Percentiles rank a stretch among this genome's conserved stretches.
Evolutionary conservation across 257 asterid genomes (phyloP).

Genomic region (Knoxia roxburghii): DNA sequence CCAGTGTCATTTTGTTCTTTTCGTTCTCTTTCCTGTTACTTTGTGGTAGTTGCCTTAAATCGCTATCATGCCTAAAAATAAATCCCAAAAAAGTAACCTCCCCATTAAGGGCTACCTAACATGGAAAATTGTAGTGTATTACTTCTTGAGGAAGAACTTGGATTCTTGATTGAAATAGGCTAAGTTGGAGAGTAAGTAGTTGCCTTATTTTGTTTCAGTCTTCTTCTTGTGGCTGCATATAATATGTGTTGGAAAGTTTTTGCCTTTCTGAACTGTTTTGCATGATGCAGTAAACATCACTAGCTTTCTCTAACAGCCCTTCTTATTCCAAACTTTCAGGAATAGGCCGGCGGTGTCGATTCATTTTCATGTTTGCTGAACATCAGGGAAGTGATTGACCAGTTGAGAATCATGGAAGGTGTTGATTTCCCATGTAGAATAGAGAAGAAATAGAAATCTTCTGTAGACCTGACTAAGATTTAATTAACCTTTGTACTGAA

Average conservation of each 20-base stretch:
- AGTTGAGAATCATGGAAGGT: not conserved
- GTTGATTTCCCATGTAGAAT: not conserved
- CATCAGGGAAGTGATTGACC: not conserved
- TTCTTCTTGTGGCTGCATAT: not conserved
- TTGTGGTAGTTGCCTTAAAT: not conserved
- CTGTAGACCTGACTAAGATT: not conserved
- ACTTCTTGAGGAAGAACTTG: too few relatives aligned
- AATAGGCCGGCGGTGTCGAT: conserved; percentile 3
- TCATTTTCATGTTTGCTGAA: conserved; percentile 4
- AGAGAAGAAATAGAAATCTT: too few relatives aligned
- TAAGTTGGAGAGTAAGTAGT: not conserved
- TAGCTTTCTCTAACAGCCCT: not conserved
- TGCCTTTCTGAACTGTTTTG: not conserved
- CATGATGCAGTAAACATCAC: not conserved
- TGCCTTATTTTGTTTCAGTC: not conserved
- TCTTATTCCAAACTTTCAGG: conserved; percentile 15
- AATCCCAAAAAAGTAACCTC: too few relatives aligned
- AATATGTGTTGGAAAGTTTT: not conserved
- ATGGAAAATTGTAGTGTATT: not conserved
- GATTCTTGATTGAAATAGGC: not conserved
- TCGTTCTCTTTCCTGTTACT: not conserved
- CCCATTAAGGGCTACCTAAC: too few relatives aligned
- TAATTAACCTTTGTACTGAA: conserved; percentile 4
- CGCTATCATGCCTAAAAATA: too few relatives aligned
- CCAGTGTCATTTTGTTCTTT: not conserved